Evolutionary conservation across 495 filamentous ascomycete genomes (phyloP).

Genomic region (Aspergillus heteromorphus): DNA sequence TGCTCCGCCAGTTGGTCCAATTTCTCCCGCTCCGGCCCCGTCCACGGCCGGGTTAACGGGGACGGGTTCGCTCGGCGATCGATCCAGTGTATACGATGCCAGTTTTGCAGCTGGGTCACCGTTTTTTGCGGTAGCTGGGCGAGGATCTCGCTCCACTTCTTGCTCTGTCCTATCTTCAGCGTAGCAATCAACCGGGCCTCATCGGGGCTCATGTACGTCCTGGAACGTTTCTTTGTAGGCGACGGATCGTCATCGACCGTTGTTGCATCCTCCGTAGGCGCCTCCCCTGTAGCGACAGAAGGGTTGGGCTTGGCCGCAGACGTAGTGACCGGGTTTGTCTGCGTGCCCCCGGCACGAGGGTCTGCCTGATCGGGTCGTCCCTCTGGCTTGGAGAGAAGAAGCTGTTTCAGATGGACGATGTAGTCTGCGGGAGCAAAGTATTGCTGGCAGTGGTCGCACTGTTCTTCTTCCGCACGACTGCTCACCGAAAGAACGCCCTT

Average conservation of each 20-base stretch:
- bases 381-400: conserved; percentile 6
- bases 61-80: conserved; percentile 28
- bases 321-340: neutral
- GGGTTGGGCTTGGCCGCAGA: neutral
- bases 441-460: conserved; percentile 10
- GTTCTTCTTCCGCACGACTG: conserved; percentile 6
- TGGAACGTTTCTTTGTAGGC: conserved; percentile 13
- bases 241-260: conserved; percentile 6
- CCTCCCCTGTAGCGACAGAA: conserved; percentile 1
- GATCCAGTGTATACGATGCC: conserved; percentile 32
- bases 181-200: conserved; percentile 30
- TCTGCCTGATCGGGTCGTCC: conserved; percentile 11
- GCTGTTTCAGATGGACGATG: conserved; percentile 9
- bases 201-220: conserved; percentile 28
- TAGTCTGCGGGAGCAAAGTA: conserved; percentile 9
- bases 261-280: neutral
- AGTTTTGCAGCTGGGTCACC: conserved; percentile 18
- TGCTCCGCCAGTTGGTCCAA: conserved; percentile 25
- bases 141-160: conserved; percentile 30
- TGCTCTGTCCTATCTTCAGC: conserved; percentile 26
- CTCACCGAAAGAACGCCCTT: neutral
- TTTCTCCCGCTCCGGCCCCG: conserved; percentile 23
- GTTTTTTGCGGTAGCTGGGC: conserved; percentile 24
- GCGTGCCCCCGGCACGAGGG: neutral
- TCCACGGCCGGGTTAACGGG: conserved; percentile 29